Conservation (phyloP, 163 green algal species). For the Chlorella variabilis region DNA sequence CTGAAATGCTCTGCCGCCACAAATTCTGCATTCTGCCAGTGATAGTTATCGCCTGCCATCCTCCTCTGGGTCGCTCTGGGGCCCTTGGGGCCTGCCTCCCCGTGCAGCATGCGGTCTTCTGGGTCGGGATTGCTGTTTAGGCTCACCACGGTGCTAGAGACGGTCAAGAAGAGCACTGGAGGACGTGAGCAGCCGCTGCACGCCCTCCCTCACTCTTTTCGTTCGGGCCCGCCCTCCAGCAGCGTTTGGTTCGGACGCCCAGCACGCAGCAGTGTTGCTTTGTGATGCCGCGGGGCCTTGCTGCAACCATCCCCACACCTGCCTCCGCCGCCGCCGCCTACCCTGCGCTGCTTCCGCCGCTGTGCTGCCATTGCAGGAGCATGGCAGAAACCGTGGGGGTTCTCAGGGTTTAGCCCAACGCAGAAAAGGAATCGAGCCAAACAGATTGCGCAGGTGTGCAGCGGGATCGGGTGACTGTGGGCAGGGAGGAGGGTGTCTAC, state of each 20-base stretch:
- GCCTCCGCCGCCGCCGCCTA: neutral
- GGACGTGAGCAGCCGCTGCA: constrained; percentile 50
- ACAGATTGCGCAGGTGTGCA: constrained; percentile 33
- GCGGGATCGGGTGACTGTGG: no score
- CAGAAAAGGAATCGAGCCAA: constrained; percentile 72
- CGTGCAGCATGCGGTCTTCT: constrained; percentile 6
- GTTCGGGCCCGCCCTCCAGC: no score
- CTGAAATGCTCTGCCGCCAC: no score
- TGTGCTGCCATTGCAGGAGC: constrained; percentile 2
- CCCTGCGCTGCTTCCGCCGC: no score
- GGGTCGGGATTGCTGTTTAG: neutral
- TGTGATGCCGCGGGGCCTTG: neutral
- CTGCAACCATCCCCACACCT: neutral
- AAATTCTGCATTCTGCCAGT: no score
- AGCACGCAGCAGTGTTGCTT: no score
- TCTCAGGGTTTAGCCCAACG: constrained; percentile 54
- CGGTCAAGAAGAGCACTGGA: constrained; percentile 82
- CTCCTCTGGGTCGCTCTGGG: no score
- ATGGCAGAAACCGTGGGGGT: constrained; percentile 52
- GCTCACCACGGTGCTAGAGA: neutral
- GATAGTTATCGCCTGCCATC: no score
- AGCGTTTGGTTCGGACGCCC: no score
- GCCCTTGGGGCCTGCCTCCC: no score
- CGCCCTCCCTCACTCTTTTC: no score
- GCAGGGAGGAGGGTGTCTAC: no score